phyloP scores from a whole-genome alignment of 2,329 filamentous ascomycete genomes.

The Penicillium sp. region DNA sequence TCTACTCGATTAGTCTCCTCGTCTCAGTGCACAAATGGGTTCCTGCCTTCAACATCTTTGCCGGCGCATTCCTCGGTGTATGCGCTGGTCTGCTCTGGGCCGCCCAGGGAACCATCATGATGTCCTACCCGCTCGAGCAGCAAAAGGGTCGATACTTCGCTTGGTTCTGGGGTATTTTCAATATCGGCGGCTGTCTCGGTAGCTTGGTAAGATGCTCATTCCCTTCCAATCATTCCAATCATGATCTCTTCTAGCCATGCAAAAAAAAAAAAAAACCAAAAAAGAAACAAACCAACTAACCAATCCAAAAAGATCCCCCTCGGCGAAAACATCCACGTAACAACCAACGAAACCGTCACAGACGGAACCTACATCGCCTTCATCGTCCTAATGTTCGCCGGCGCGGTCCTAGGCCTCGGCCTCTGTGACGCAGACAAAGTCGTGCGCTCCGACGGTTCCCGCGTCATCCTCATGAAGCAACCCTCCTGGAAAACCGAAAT shows the following conservation, averaged over 20 bases:
- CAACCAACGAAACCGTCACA: slow-evolving; percentile 35
- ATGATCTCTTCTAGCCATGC: too few relatives aligned
- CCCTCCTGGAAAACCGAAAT: slow-evolving; percentile 78
- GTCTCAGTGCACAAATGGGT: slow-evolving; percentile 46
- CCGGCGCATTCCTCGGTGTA: slow-evolving; percentile 47
- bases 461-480: slow-evolving; percentile 81
- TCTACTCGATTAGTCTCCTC: slow-evolving; percentile 39
- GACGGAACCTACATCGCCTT: slow-evolving; percentile 83
- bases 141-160: slow-evolving; percentile 83
- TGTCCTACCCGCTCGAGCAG: slow-evolving; percentile 75
- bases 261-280: too few relatives aligned
- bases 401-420: slow-evolving; percentile 64
- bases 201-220: slow-evolving; percentile 51
- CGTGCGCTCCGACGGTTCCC: slow-evolving; percentile 69
- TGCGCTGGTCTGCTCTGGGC: slow-evolving; percentile 49
- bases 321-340: slow-evolving; percentile 41
- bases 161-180: slow-evolving; percentile 92
- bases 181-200: slow-evolving; percentile 80
- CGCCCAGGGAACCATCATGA: slow-evolving; percentile 53
- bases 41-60: slow-evolving; percentile 46
- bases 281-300: neutral
- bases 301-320: slow-evolving; percentile 36
- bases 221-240: neutral
- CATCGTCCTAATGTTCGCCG: slow-evolving; percentile 70
- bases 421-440: slow-evolving; percentile 69